A percentile compares a stretch with the other conserved stretches of the same genome.
phyloP scores from a whole-genome alignment of 129 eudicot species.

The Flaveria robusta region DNA sequence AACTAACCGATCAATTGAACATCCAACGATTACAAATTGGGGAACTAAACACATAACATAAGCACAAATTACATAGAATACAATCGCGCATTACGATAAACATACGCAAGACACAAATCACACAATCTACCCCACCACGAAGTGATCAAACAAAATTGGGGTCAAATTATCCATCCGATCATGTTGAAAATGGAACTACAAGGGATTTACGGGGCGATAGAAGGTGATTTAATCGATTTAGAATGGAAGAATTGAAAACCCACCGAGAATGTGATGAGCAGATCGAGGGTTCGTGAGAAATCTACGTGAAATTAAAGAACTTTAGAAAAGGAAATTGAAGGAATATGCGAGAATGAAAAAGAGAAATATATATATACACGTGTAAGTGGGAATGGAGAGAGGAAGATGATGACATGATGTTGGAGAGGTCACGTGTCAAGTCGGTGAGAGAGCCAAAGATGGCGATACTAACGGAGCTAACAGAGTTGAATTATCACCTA shows the following conservation, averaged over 20 bases:
- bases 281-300: conserved; percentile 31
- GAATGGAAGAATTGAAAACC: conserved; percentile 23
- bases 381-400: conserved; percentile 16
- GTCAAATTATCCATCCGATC: conserved; percentile 18
- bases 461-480: conserved; percentile 19
- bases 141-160: conserved; percentile 25
- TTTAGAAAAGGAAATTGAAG: conserved; percentile 14
- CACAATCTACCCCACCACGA: neutral
- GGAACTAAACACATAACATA: conserved; percentile 18
- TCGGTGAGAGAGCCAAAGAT: conserved; percentile 11
- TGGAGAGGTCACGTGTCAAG: conserved; percentile 43
- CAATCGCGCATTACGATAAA: conserved; percentile 11
- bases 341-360: conserved; percentile 1
- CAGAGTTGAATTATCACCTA: neutral
- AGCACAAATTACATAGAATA: conserved; percentile 3
- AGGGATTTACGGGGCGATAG: neutral
- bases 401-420: conserved; percentile 36
- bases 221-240: neutral
- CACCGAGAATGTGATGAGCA: conserved; percentile 34
- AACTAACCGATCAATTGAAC: conserved; percentile 22
- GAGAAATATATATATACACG: conserved; percentile 4
- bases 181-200: neutral
- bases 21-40: conserved; percentile 15
- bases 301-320: conserved; percentile 15
- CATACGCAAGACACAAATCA: conserved; percentile 3